These are phyloP conservation scores for Trichothecium roseum DNA, from an alignment of 2,329 filamentous ascomycete genomes.

Conservation along the genomic window DNA sequence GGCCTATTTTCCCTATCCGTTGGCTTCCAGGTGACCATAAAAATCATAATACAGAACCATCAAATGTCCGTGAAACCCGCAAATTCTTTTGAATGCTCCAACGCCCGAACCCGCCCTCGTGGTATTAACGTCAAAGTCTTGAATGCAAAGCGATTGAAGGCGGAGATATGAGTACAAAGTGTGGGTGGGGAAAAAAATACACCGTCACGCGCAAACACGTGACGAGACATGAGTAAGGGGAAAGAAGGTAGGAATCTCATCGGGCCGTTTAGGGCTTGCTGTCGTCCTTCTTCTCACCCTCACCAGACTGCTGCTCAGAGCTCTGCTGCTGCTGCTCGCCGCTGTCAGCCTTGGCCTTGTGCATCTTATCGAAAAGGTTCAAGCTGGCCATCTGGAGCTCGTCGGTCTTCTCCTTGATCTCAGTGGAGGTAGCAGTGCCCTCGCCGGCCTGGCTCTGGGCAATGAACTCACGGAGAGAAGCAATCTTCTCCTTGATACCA, in stretches of 20 bases:
- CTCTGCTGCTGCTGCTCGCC: conserved; percentile 41
- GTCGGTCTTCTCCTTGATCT: conserved; percentile 98
- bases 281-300: conserved; percentile 62
- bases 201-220: conserved; percentile 9
- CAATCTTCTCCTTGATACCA: conserved; percentile 88
- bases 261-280: conserved; percentile 48
- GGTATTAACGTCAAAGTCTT: conserved; percentile 33
- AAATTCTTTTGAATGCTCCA: conserved; percentile 38
- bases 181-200: conserved; percentile 29
- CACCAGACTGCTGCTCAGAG: conserved; percentile 19
- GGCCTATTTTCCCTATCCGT: conserved; percentile 25
- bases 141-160: conserved; percentile 22
- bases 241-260: conserved; percentile 11
- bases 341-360: conserved; percentile 78
- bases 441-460: conserved; percentile 93
- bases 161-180: conserved; percentile 42
- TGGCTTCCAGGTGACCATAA: conserved; percentile 10
- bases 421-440: conserved; percentile 70
- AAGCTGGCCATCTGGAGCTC: conserved; percentile 93
- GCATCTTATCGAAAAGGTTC: conserved; percentile 99
- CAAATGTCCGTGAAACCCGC: conserved; percentile 27
- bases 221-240: conserved; percentile 8
- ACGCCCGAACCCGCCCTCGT: conserved; percentile 38
- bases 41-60: conserved; percentile 33
- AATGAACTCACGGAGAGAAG: conserved; percentile 75